These are phyloP conservation scores for Monosporozyma solicola DNA, from an alignment of 805 yeast species.

Conservation along the genomic window DNA sequence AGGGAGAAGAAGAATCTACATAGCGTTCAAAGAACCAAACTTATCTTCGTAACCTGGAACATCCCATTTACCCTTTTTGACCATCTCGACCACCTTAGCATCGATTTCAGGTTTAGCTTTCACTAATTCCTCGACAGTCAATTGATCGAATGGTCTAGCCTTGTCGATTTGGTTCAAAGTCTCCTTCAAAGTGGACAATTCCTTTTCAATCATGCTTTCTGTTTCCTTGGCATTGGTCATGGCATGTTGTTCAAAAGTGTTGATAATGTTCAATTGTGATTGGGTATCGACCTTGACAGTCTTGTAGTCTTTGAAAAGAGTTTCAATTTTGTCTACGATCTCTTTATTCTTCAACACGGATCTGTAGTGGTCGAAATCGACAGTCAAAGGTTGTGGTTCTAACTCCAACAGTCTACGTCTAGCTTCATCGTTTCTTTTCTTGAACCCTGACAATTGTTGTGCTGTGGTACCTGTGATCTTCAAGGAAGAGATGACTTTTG, in stretches of 20 bases:
- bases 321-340: conserved; percentile 73
- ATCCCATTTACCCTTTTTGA: conserved; percentile 93
- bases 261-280: conserved; percentile 85
- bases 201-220: conserved; percentile 78
- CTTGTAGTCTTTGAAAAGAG: conserved; percentile 63
- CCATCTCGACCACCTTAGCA: conserved; percentile 90
- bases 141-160: conserved; percentile 96
- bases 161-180: conserved; percentile 89
- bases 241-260: conserved; percentile 91
- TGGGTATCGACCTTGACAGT: conserved; percentile 81
- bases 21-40: conserved; percentile 93
- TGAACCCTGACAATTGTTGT: conserved; percentile 78
- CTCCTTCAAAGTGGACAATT: conserved; percentile 74
- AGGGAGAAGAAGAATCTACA: conserved; percentile 34
- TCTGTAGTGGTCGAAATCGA: conserved; percentile 79
- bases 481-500: conserved; percentile 75
- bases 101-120: conserved; percentile 97
- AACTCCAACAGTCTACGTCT: conserved; percentile 69
- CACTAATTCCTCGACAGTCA: conserved; percentile 89
- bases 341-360: conserved; percentile 70
- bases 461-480: conserved; percentile 94
- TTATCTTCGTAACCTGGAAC: conserved; percentile 98
- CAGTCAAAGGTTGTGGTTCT: conserved; percentile 60
- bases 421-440: conserved; percentile 98
- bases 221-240: conserved; percentile 91